Conservation (phyloP, 495 filamentous ascomycete genomes). For the Aspergillus sparsus region DNA sequence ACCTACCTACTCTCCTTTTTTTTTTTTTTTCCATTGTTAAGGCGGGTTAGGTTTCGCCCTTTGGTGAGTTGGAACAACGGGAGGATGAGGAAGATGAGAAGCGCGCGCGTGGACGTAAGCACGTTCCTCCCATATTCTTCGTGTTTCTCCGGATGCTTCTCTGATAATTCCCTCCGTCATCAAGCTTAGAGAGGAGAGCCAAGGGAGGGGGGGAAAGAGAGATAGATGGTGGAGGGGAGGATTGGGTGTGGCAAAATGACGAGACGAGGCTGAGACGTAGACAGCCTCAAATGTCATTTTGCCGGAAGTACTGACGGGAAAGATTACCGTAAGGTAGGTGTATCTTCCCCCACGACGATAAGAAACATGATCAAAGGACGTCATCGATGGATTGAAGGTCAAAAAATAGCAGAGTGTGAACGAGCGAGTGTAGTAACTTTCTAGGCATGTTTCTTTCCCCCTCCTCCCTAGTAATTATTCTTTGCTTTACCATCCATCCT, state of each 20-base stretch:
- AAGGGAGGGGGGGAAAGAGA: too few relatives aligned
- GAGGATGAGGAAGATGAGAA: background rate
- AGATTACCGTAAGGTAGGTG: conserved; percentile 15
- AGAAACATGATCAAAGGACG: conserved; percentile 10
- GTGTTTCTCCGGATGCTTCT: background rate
- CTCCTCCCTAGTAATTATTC: background rate
- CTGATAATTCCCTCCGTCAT: background rate
- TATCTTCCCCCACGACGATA: background rate
- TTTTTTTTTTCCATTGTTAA: background rate
- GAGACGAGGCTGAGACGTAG: conserved; percentile 11
- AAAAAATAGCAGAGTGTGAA: background rate
- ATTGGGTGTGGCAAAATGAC: background rate
- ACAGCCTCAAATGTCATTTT: background rate
- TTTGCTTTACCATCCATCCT: background rate
- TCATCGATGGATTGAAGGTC: conserved; percentile 7
- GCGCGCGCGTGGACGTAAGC: background rate
- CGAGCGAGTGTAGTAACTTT: too few relatives aligned
- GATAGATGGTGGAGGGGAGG: too few relatives aligned
- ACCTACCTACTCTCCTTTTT: background rate
- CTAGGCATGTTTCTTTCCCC: background rate
- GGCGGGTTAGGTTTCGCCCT: background rate
- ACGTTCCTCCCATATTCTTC: background rate
- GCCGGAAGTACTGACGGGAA: background rate
- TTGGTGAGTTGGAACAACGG: background rate
- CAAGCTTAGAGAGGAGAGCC: background rate